Percentiles rank a stretch among this genome's conserved stretches.
These are phyloP conservation scores for Saturnispora halmiae DNA, from an alignment of 805 yeast genomes.

Conservation along the genomic window DNA sequence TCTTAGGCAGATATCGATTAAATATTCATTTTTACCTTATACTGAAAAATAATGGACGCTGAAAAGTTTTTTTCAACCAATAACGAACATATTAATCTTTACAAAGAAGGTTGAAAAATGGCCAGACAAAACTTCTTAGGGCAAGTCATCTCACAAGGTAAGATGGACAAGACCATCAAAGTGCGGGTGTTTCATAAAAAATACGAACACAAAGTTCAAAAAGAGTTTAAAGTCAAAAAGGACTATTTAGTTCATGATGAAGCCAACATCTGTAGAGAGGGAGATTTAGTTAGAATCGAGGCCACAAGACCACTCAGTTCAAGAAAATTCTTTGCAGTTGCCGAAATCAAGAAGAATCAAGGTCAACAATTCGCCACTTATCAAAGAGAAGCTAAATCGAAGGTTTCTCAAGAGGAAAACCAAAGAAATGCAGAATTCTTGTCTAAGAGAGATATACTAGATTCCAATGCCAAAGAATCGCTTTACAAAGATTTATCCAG, in stretches of 20 bases:
- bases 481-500: conserved; percentile 26
- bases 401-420: conserved; percentile 60
- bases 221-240: conserved; percentile 67
- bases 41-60: neutral
- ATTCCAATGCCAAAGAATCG: conserved; percentile 17
- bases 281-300: conserved; percentile 91
- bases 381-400: conserved; percentile 60
- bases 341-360: conserved; percentile 79
- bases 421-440: conserved; percentile 46
- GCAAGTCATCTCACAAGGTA: conserved; percentile 90
- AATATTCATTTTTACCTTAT: neutral
- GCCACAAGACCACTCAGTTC: conserved; percentile 78
- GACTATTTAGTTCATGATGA: conserved; percentile 92
- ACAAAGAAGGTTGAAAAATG: conserved; percentile 34
- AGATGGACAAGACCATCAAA: conserved; percentile 91
- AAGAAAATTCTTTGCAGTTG: conserved; percentile 78
- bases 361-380: conserved; percentile 88
- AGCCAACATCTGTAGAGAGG: conserved; percentile 83
- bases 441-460: conserved; percentile 34
- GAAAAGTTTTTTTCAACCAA: neutral
- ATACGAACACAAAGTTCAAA: conserved; percentile 63
- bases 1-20: too few species aligned
- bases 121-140: conserved; percentile 89
- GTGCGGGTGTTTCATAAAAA: conserved; percentile 76
- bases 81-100: too few species aligned